Evolutionary conservation across 2,329 filamentous ascomycete species (phyloP), one percentile per base, ranked within the genome.

Genomic region (Exophiala phaeomuriformis): DNA sequence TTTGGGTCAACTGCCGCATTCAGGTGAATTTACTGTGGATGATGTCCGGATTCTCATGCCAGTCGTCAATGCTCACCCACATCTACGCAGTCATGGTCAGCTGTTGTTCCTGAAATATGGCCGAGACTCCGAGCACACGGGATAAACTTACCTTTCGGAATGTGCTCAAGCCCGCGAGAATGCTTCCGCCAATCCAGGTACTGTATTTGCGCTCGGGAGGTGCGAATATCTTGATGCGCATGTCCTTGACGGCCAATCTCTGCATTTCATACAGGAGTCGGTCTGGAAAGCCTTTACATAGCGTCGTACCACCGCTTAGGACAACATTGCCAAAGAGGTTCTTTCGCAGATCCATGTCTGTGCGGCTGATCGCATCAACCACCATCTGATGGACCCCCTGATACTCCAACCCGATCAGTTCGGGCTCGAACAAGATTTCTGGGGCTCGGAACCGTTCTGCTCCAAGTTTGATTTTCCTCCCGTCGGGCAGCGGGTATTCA

Each of bases 41-140:
- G 65, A 98, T 93, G 68, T 98, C 91, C 12, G 93, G 93, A 69
- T 98, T 95, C 79, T 98, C 93, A 70, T 98, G 93, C 93, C 93
- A 98, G 77, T 98, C 93, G 68, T 97, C 93, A 68, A 95, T 91
- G 73, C 90, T 95, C 67, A 98, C 93, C 90, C 93, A 97, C 93
- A 98, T 98, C 91, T 95, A 45, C 3, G 42, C 42, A 10, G 42
- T 32, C 10, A 9, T 30, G 7, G 69, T 53, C 58, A 37, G n/a
- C 31, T 12, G 49, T 52, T 49, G 57, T 52, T 48, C 19, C 31
- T 35, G 36, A 36, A 9, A 39, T 29, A 33, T 47, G 47, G 12
- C 36, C 37, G 42, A 52, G 51, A 52, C 47, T 35, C 19, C 32
- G n/a, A 33, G 42, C 46, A n/a, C 29, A 41, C 43, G 41, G 27